Base-by-base conservation (phyloP, 331 rosid genomes). In the Prunus yedoensis region DNA sequence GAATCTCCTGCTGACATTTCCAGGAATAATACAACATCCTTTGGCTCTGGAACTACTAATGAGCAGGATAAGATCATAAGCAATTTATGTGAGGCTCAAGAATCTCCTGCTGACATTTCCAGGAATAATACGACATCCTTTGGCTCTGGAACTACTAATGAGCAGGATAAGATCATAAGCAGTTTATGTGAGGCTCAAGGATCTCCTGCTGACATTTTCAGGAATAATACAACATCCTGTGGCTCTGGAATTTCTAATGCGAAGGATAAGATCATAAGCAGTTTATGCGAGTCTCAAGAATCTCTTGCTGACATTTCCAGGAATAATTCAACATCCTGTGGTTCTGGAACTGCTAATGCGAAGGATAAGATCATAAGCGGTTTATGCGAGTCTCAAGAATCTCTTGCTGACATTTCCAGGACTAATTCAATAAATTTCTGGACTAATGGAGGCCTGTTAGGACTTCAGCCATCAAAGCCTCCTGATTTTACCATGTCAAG, bases 381-480 rank as follows among this genome's bases (percentile, higher is more conserved):
- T 56, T 71, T 62, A 51, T 47, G 53, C 52, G 85, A 83, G 71
- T 68, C 83, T 80, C 83, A 85, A 77, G 93, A 86, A 71, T 62
- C 83, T 28, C 77, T 74, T 46, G 75, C 41, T 47, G 90, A 85
- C 41, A 59, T 84, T 62, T 62, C 21, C 67, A 62, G 67, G 46
- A 62, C 8, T 30, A 79, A 73, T 85, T 77, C 97, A 45, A 84
- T 87, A 70, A 83, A 82, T 62, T 88, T 94, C 84, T 94, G 97
- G 98, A 94, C 98, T 62, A 94, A 94, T 74, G 98, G 98, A 81
- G 96, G 97, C 79, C 85, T 94, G 57, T 80, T 94, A 78, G 98
- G 98, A 83, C 98, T 94, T 78, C 87, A 90, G 82, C 98, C 98
- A 70, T 91, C 97, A 68, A 94, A 94, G 81, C 97, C 98, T 77